Evolutionary conservation across 163 green algal species (phyloP), one percentile per base, ranked within the genome.

Genomic region (Chlamydomonas reinhardtii): DNA sequence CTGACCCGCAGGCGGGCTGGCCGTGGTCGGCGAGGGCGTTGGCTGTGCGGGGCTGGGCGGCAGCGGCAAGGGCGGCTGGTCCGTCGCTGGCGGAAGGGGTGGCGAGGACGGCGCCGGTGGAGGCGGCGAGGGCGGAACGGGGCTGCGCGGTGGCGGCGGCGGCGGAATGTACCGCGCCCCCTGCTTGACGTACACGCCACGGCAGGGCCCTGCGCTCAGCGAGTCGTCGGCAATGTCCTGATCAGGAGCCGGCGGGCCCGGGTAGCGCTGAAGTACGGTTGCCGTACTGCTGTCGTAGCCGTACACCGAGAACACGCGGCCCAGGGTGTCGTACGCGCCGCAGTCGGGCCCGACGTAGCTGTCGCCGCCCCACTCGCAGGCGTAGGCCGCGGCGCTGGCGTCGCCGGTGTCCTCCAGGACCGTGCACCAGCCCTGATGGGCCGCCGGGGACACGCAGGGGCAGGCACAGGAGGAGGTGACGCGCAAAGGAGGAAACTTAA

Each of bases 321-420:
- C 76, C 22, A 75, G 37, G 5, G 76, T 59, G 62, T 84, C 76
- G 65, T 75, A 84, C 17, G 64, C 76, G 31, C 76, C 76, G 43
- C 76, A 84, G 37, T 56, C 34, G 2, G 65, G 16, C 4, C 64
- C 76, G 0, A 56, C 43, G 64, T 75, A 71, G 24, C 61, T 22
- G 29, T 16, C 25, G 64, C 64, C 65, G 43, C 76, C 76, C 39
- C 43, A 84, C 35, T 25, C 54, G 76, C 76, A 84, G 29, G 29
- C 43, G 65, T 75, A 84, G 15, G 62, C 27, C 14, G 76, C 76
- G 1, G 43, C 64, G 17, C 4, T 39, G 16, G 31, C 25, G 43
- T 84, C 76, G 29, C 76, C 76, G 0, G 76, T 76, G 9, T 84
- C 76, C 16, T 84, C 76, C 4, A 84, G 62, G 15, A 75, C 29